Conservation (phyloP, 306 rosid genomes). For the Castanospermum australe region DNA sequence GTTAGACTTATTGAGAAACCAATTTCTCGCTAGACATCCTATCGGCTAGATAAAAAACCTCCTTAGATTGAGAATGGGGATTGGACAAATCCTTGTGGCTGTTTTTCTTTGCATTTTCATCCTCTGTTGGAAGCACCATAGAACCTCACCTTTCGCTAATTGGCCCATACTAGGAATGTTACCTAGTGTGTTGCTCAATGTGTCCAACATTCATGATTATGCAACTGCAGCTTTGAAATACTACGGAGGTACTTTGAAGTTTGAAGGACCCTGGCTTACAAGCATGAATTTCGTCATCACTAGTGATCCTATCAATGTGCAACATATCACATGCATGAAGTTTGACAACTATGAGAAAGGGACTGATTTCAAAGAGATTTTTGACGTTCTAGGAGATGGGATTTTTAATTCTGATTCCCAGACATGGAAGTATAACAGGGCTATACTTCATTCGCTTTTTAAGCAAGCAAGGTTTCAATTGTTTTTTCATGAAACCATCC, state of each 20-base stretch:
- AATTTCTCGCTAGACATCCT: too few species aligned
- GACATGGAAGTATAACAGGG: slow-evolving; percentile 21
- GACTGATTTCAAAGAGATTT: neutral
- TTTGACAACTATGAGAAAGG: slow-evolving; percentile 27
- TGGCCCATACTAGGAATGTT: slow-evolving; percentile 42
- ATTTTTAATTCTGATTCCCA: slow-evolving; percentile 13
- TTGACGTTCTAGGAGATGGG: slow-evolving; percentile 23
- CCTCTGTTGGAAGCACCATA: neutral
- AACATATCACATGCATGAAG: slow-evolving; percentile 24
- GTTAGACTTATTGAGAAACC: too few species aligned
- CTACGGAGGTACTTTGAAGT: slow-evolving; percentile 18
- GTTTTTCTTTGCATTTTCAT: too few species aligned
- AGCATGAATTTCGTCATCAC: slow-evolving; percentile 15
- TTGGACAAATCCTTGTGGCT: too few species aligned
- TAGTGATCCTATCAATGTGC: slow-evolving; percentile 42
- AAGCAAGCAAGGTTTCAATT: neutral
- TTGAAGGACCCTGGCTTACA: slow-evolving; percentile 43
- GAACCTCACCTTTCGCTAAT: neutral
- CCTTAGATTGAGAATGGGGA: too few species aligned
- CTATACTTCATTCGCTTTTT: neutral
- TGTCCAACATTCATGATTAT: slow-evolving; percentile 21
- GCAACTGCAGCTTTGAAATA: neutral
- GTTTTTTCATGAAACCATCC: neutral
- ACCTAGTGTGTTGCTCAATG: neutral
- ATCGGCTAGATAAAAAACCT: too few species aligned